Conservation (phyloP, 1,284 basidiomycete species). For the Wallemia hederae region DNA sequence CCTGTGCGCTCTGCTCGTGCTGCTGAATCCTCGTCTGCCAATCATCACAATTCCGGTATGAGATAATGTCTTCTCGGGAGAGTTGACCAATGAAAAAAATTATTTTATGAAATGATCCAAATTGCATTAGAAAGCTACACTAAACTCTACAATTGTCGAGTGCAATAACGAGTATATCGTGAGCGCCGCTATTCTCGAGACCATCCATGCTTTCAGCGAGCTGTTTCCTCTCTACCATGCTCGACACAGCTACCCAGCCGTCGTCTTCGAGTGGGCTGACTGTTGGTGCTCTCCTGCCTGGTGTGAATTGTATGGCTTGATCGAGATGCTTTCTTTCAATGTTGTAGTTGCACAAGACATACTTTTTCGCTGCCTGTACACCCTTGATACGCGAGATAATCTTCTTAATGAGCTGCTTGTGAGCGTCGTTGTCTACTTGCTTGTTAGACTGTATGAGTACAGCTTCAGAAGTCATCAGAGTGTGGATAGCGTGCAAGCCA, state of each 20-base stretch:
- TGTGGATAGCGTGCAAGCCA: slow-evolving; percentile 72
- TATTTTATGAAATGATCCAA: too few species aligned
- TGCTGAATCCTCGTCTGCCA: background rate
- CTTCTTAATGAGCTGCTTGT: slow-evolving; percentile 33
- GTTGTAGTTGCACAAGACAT: slow-evolving; percentile 81
- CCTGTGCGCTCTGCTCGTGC: background rate
- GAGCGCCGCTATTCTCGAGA: slow-evolving; percentile 49
- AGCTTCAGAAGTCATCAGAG: slow-evolving; percentile 63
- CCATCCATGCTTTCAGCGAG: slow-evolving; percentile 77
- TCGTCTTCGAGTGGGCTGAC: slow-evolving; percentile 51
- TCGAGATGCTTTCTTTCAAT: slow-evolving; percentile 33
- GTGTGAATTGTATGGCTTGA: slow-evolving; percentile 43
- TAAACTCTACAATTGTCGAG: slow-evolving; percentile 83
- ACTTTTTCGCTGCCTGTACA: slow-evolving; percentile 64
- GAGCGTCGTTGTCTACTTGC: slow-evolving; percentile 25
- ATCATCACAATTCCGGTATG: background rate
- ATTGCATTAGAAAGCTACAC: too few species aligned
- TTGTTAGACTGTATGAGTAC: slow-evolving; percentile 60
- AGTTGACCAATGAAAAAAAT: background rate
- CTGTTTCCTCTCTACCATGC: slow-evolving; percentile 66
- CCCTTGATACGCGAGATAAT: slow-evolving; percentile 73
- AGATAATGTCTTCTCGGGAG: background rate
- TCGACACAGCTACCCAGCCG: slow-evolving; percentile 69
- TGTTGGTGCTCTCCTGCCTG: slow-evolving; percentile 68
- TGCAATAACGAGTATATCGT: slow-evolving; percentile 67